phyloP scores from a whole-genome alignment of 306 rosid species.

The Cicer cuneatum region DNA sequence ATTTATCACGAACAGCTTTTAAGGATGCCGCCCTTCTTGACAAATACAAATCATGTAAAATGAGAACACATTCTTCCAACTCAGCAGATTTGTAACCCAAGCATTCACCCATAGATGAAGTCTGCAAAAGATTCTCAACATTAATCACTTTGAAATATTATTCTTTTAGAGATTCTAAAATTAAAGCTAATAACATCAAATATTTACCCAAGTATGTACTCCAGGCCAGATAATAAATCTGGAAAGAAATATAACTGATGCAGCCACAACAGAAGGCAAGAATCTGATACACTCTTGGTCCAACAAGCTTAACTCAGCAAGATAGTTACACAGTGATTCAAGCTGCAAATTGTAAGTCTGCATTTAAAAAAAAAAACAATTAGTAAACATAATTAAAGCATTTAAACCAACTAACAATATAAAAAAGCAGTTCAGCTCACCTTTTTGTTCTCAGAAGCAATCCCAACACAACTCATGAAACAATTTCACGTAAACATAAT shows the following conservation, averaged over 20 bases:
- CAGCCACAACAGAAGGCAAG: constrained; percentile 83
- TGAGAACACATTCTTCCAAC: constrained; percentile 63
- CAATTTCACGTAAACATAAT: background rate
- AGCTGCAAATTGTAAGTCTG: constrained; percentile 62
- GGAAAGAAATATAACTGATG: constrained; percentile 72
- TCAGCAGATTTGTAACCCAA: constrained; percentile 61
- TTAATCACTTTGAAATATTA: constrained; percentile 6
- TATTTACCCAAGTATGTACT: constrained; percentile 80
- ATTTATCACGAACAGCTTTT: constrained; percentile 71
- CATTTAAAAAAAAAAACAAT: constrained; percentile 14
- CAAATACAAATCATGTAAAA: constrained; percentile 71
- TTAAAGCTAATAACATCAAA: background rate
- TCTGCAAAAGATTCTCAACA: constrained; percentile 47
- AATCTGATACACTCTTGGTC: constrained; percentile 69
- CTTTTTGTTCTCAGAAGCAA: constrained; percentile 45
- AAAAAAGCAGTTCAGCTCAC: constrained; percentile 45
- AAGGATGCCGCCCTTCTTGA: constrained; percentile 70
- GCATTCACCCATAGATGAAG: constrained; percentile 48
- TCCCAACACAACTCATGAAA: constrained; percentile 56
- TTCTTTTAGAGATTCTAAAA: background rate
- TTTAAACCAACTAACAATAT: background rate
- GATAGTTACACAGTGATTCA: constrained; percentile 68
- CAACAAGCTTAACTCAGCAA: constrained; percentile 81
- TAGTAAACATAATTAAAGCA: background rate
- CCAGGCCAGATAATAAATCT: constrained; percentile 62